Base-by-base conservation (phyloP, 2,329 filamentous ascomycete genomes). In the Aspergillus fischeri region DNA sequence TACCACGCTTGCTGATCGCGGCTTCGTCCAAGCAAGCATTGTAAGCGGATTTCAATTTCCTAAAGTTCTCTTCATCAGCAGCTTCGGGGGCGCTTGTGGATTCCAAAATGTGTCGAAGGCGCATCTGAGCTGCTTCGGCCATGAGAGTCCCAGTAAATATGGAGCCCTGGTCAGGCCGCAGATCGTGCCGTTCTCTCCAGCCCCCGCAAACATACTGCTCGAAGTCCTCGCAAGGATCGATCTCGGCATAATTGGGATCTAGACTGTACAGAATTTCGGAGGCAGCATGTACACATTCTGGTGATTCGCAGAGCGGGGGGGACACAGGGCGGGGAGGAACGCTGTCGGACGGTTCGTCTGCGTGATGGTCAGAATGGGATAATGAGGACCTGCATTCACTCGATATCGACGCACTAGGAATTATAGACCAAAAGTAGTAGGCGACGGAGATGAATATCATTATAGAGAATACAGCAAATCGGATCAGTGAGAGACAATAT, bases 191-290 rank as follows among this genome's bases (percentile, higher is more conserved):
- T 24, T 83, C 78, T 53, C 81, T 77, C 82, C 86, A 90, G 10
- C 87, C 87, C 55, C 85, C 86, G 64, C 87, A 90, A 21, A 85
- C 85, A 55, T 86, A 80, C 67, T 86, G 78, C 58, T 89, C 85
- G 58, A 91, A 91, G 65, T 89, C 74, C n/a, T 78, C 81, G 64
- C 88, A 91, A 1, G 88, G 83, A 67, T 90, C 86, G 42, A 90
- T 75, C 2, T 83, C 72, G 58, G 82, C 77, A 70, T 88, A 86
- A 52, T 85, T 76, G 7, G 85, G 82, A 17, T 84, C 82, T 14
- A 88, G 73, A 58, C 85, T 87, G 61, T 84, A 82, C 8, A 87
- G 77, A 42, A 88, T 80, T 60, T 83, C 80, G 11, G 84, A 85
- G 4, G 85, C 81, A 11, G 85, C 85, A 64, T 87, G 83, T 11